A percentile compares a stretch with the other conserved stretches of the same genome.
phyloP scores from a whole-genome alignment of 768 basidiomycete species.

The Coprinellus micaceus region DNA sequence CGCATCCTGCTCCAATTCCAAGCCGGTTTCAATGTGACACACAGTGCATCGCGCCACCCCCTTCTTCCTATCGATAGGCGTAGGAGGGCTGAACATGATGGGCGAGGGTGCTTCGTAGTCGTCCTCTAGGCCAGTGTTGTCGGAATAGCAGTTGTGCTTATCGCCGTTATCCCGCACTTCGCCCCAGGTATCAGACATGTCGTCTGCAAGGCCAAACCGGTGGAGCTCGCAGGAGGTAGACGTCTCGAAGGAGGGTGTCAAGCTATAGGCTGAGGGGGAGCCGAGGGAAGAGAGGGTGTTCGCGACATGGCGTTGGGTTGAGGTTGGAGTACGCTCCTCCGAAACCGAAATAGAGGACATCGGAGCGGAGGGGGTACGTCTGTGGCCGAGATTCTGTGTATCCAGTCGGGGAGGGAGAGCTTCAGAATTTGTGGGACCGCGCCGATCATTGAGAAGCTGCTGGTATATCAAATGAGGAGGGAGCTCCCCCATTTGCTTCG shows the following conservation, averaged over 20 bases:
- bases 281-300: background rate
- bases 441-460: background rate
- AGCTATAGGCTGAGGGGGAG: background rate
- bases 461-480: slow-evolving; percentile 1
- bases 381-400: too few relatives aligned
- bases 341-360: background rate
- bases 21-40: background rate
- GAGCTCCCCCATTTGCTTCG: background rate
- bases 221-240: background rate
- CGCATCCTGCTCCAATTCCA: background rate
- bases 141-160: background rate
- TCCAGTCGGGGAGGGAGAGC: background rate
- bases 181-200: slow-evolving; percentile 1
- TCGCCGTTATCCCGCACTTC: background rate
- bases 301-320: too few relatives aligned
- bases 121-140: background rate
- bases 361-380: background rate
- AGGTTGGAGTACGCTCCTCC: background rate
- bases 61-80: background rate
- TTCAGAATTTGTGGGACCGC: background rate
- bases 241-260: background rate
- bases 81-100: slow-evolving; percentile 2
- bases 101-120: background rate
- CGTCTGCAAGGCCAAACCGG: background rate
- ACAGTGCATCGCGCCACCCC: background rate